phyloP scores from a whole-genome alignment of 1,139 yeast genomes.

The Lodderomyces metapsilosis region DNA sequence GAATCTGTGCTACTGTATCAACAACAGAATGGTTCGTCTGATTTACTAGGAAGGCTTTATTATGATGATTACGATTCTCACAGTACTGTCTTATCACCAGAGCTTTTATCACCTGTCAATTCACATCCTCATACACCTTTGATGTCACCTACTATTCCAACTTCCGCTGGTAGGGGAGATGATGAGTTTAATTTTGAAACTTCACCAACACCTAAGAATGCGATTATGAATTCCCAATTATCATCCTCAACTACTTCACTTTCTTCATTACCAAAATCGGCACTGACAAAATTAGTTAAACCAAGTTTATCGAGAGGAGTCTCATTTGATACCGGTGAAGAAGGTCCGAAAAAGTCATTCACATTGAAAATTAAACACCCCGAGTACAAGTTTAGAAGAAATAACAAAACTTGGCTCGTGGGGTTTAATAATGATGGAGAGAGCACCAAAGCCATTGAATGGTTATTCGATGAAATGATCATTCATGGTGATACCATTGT shows the following conservation, averaged over 20 bases:
- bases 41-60: slow-evolving; percentile 43
- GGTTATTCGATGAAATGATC: slow-evolving; percentile 65
- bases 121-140: slow-evolving; percentile 11
- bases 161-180: neutral
- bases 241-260: slow-evolving; percentile 4
- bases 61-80: slow-evolving; percentile 46
- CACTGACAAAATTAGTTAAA: slow-evolving; percentile 19
- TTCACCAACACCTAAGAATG: slow-evolving; percentile 1
- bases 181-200: slow-evolving; percentile 7
- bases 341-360: slow-evolving; percentile 43
- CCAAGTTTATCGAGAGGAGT: slow-evolving; percentile 31
- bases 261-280: slow-evolving; percentile 2
- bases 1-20: slow-evolving; percentile 43
- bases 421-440: slow-evolving; percentile 61
- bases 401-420: slow-evolving; percentile 60
- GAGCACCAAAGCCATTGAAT: slow-evolving; percentile 58
- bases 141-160: slow-evolving; percentile 1
- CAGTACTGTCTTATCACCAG: slow-evolving; percentile 6
- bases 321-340: slow-evolving; percentile 50
- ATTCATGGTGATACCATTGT: slow-evolving; percentile 65
- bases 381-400: slow-evolving; percentile 52
- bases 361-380: slow-evolving; percentile 58
- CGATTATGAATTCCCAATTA: neutral
- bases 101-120: slow-evolving; percentile 21
- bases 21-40: slow-evolving; percentile 40